Evolutionary conservation across 2,329 filamentous ascomycete genomes (phyloP).

Genomic region (Xylariaceae sp.): DNA sequence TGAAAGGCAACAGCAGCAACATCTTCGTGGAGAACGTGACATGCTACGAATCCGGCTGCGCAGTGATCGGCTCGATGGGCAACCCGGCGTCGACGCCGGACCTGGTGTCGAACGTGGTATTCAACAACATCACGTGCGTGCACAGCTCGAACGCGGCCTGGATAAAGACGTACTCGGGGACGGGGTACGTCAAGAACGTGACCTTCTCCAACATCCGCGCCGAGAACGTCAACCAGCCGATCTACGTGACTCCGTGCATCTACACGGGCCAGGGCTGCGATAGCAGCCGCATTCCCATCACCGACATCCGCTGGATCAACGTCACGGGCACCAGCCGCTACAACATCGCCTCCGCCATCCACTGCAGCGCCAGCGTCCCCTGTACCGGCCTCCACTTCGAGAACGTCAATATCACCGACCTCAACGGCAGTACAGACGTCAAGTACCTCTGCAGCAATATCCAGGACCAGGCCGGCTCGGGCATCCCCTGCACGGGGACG

Average conservation of each 20-base stretch:
- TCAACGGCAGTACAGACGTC: slow-evolving; percentile 40
- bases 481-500: slow-evolving; percentile 41
- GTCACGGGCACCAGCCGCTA: slow-evolving; percentile 52
- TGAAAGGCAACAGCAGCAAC: slow-evolving; percentile 46
- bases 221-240: slow-evolving; percentile 50
- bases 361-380: slow-evolving; percentile 46
- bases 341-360: slow-evolving; percentile 51
- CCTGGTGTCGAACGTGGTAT: slow-evolving; percentile 42
- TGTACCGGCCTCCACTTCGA: slow-evolving; percentile 50
- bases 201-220: slow-evolving; percentile 47
- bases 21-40: slow-evolving; percentile 41
- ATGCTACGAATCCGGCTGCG: slow-evolving; percentile 44
- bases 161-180: slow-evolving; percentile 47
- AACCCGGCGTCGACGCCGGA: slow-evolving; percentile 39
- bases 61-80: slow-evolving; percentile 42
- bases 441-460: slow-evolving; percentile 50
- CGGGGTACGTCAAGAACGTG: slow-evolving; percentile 46
- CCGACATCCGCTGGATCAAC: slow-evolving; percentile 52
- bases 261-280: slow-evolving; percentile 46
- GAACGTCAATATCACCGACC: slow-evolving; percentile 48
- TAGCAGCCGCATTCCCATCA: slow-evolving; percentile 45
- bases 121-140: slow-evolving; percentile 42
- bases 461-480: slow-evolving; percentile 37
- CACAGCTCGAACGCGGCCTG: slow-evolving; percentile 46
- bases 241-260: slow-evolving; percentile 51